These are phyloP conservation scores for Xylaria curta DNA, from an alignment of 495 filamentous ascomycete genomes.

Conservation along the genomic window DNA sequence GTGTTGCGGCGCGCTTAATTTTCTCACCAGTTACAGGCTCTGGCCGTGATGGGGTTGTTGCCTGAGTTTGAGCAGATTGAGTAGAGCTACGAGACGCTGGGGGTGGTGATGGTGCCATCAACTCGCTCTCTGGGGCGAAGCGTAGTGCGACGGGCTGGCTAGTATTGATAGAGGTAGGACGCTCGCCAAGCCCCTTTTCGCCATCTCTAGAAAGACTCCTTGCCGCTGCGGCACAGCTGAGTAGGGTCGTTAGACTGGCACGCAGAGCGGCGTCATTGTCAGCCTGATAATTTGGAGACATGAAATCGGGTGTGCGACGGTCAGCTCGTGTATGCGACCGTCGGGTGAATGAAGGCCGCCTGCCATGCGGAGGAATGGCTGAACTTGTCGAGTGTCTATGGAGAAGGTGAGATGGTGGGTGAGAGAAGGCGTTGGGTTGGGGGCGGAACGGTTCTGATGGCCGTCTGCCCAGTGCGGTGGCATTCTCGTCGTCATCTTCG, in stretches of 20 bases:
- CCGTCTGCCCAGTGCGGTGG: slow-evolving; percentile 76
- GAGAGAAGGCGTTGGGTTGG: slow-evolving; percentile 88
- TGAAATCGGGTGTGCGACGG: slow-evolving; percentile 62
- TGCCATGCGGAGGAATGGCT: slow-evolving; percentile 48
- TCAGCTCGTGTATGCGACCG: slow-evolving; percentile 50
- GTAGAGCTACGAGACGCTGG: slow-evolving; percentile 31
- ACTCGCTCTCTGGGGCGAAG: slow-evolving; percentile 78
- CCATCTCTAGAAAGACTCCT: slow-evolving; percentile 74
- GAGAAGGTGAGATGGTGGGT: slow-evolving; percentile 69
- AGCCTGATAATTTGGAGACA: slow-evolving; percentile 77
- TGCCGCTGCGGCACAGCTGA: slow-evolving; percentile 89
- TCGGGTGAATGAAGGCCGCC: slow-evolving; percentile 49
- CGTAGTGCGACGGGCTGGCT: slow-evolving; percentile 63
- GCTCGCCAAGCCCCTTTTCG: slow-evolving; percentile 40
- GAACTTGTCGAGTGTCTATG: slow-evolving; percentile 58
- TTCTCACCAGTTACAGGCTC: slow-evolving; percentile 51
- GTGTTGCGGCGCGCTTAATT: slow-evolving; percentile 58
- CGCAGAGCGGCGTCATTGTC: slow-evolving; percentile 94
- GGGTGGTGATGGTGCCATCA: slow-evolving; percentile 55
- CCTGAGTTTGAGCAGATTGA: slow-evolving; percentile 33
- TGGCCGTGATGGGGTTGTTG: slow-evolving; percentile 18
- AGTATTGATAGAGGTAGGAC: slow-evolving; percentile 38
- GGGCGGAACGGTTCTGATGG: slow-evolving; percentile 71
- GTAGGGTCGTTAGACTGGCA: slow-evolving; percentile 90
- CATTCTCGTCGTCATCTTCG: slow-evolving; percentile 83